Evolutionary conservation across 495 filamentous ascomycete species (phyloP), one percentile per base, ranked within the genome.

Genomic region (Podospora appendiculata): DNA sequence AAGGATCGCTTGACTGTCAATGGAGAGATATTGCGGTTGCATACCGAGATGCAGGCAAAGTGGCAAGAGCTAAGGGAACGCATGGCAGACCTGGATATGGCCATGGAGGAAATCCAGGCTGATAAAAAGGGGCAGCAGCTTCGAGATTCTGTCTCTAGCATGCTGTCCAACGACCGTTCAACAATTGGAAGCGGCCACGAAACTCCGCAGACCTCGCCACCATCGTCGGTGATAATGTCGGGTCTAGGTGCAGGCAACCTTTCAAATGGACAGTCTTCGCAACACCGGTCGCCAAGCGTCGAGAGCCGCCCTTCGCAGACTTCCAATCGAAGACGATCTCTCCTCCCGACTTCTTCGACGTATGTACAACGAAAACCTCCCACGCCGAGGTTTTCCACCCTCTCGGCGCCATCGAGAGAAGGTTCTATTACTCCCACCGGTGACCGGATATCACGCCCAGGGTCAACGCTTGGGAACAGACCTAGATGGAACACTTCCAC

Each of bases 1-100:
- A 87, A 86, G 59, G 89, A 96, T 58, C 82, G 93, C 12, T 70
- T 94, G 38, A 96, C 92, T 2, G 88, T 97, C 43, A 96, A 97
- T 59, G 91, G 93, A 32, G 93, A 98, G 70, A 90, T 96, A 52
- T 64, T 95, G 32, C 79, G 88, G 13, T 72, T 97, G 32, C 81
- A 96, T 58, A 76, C 79, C 8, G 90, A 95, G 59, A 86, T 95
- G 78, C 81, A 84, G 52, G 78, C 80, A 6, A 85, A 84, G 57
- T 91, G 89, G 78, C 79, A 84, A 54, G 81, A 82, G 5, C 72
- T 95, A 45, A 88, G 88, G 56, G 78, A 81, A 8, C 79, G 86
- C 50, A 89, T 93, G 69, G 77, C 71, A 36, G 84, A 89, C 12
- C 81, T 93, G 73, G 87, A 95, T 68, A 50, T 75, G 16, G 73